These are phyloP conservation scores for Lomentospora prolificans DNA, from an alignment of 2,329 filamentous ascomycete species.

Conservation along the genomic window DNA sequence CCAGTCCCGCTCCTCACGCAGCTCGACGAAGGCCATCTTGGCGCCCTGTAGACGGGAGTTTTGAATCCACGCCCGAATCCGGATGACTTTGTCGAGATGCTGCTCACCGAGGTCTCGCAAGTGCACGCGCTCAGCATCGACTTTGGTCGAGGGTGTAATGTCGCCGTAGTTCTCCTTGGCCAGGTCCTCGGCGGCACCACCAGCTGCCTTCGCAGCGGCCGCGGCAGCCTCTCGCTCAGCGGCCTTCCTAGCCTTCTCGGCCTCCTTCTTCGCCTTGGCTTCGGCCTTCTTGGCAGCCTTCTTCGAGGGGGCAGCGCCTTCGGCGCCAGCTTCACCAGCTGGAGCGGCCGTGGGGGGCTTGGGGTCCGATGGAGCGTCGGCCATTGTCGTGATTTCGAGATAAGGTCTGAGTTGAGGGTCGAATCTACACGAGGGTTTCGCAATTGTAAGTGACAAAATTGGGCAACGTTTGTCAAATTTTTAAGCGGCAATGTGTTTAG, in stretches of 20 bases:
- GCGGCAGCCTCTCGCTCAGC: slow-evolving; percentile 68
- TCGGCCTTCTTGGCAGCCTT: slow-evolving; percentile 78
- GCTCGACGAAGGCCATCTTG: slow-evolving; percentile 84
- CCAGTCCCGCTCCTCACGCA: slow-evolving; percentile 65
- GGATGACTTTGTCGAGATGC: slow-evolving; percentile 60
- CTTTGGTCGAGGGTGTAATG: slow-evolving; percentile 47
- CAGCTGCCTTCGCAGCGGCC: slow-evolving; percentile 56
- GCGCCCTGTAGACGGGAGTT: slow-evolving; percentile 82
- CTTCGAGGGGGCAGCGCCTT: slow-evolving; percentile 47
- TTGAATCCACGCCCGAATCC: slow-evolving; percentile 72
- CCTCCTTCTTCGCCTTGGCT: slow-evolving; percentile 80
- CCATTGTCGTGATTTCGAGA: slow-evolving; percentile 16
- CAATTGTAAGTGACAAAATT: background rate
- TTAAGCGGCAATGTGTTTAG: too few relatives aligned
- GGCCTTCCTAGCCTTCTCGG: slow-evolving; percentile 61
- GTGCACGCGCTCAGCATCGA: slow-evolving; percentile 46
- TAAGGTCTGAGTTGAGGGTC: background rate
- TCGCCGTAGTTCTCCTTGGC: slow-evolving; percentile 75
- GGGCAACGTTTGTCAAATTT: background rate
- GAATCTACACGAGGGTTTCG: background rate
- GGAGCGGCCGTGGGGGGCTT: slow-evolving; percentile 5
- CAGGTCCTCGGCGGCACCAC: slow-evolving; percentile 56
- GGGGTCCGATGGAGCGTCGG: slow-evolving; percentile 18
- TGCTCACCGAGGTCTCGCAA: slow-evolving; percentile 56
- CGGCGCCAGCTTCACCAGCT: slow-evolving; percentile 10